phyloP scores from a whole-genome alignment of 768 basidiomycete genomes.

The Rhizopogon rudus region DNA sequence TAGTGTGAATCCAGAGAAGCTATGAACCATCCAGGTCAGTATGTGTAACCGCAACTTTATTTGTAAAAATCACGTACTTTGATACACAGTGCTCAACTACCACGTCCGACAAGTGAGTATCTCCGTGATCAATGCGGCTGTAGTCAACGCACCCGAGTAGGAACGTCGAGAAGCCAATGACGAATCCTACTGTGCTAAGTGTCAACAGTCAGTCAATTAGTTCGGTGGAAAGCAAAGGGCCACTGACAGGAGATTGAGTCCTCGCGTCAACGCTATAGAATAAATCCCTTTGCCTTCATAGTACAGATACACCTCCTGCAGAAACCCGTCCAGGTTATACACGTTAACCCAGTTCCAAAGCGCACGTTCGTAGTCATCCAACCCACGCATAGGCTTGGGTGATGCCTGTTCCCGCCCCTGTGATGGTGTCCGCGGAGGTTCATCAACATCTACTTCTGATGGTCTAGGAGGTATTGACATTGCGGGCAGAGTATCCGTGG shows the following conservation, averaged over 20 bases:
- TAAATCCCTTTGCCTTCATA: slow-evolving; percentile 97
- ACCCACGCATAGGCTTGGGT: slow-evolving; percentile 54
- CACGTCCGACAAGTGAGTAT: slow-evolving; percentile 71
- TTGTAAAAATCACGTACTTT: slow-evolving; percentile 44
- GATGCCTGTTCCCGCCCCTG: slow-evolving; percentile 14
- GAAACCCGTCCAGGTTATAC: slow-evolving; percentile 91
- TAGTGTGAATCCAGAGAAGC: slow-evolving; percentile 80
- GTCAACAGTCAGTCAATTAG: slow-evolving; percentile 19
- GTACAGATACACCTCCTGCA: slow-evolving; percentile 94
- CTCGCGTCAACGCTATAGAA: slow-evolving; percentile 85
- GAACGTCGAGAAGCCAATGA: slow-evolving; percentile 98
- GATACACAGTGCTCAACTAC: slow-evolving; percentile 82
- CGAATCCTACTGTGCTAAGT: slow-evolving; percentile 91
- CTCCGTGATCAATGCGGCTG: slow-evolving; percentile 64
- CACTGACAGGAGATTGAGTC: slow-evolving; percentile 92
- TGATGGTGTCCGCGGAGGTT: slow-evolving; percentile 15
- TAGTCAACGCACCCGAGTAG: slow-evolving; percentile 94
- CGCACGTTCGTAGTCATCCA: slow-evolving; percentile 85
- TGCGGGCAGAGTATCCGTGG: slow-evolving; percentile 28
- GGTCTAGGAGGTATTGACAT: slow-evolving; percentile 60
- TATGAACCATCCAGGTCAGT: slow-evolving; percentile 26
- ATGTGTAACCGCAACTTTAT: neutral
- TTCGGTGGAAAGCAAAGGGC: slow-evolving; percentile 12
- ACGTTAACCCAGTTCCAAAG: slow-evolving; percentile 99
- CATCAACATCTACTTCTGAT: slow-evolving; percentile 51